Conservation (phyloP, 371 early-diverging fungal species). For the Quaeritorhiza haematococci region DNA sequence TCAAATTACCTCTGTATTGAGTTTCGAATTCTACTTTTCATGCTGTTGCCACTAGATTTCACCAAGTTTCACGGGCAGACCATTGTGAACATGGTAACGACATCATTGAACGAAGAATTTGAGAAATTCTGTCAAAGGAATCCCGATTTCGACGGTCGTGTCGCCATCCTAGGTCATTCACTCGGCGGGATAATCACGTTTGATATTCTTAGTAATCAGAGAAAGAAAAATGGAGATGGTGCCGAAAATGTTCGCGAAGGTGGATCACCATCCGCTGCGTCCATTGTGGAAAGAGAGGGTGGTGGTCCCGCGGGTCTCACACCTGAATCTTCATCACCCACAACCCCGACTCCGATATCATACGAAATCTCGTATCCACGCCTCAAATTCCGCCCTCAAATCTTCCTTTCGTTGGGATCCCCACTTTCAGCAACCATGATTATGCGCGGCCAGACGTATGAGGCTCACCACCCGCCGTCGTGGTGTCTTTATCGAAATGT, state of each 20-base stretch:
- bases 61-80: conserved; percentile 39
- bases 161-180: conserved; percentile 56
- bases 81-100: conserved; percentile 50
- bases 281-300: background rate
- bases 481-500: conserved; percentile 54
- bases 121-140: conserved; percentile 35
- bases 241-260: conserved; percentile 13
- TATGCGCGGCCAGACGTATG: conserved; percentile 52
- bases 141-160: conserved; percentile 55
- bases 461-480: conserved; percentile 47
- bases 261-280: background rate
- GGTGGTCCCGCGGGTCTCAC: conserved; percentile 14
- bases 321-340: conserved; percentile 21
- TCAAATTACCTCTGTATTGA: background rate
- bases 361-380: conserved; percentile 51
- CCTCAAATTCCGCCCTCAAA: conserved; percentile 49
- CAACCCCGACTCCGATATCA: conserved; percentile 33
- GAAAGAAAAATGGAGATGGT: conserved; percentile 1
- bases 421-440: conserved; percentile 59
- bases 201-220: conserved; percentile 48
- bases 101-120: conserved; percentile 51
- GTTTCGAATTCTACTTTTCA: conserved; percentile 41
- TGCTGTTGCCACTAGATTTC: too few species aligned
- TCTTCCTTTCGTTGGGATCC: conserved; percentile 54
- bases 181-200: conserved; percentile 64